phyloP scores from a whole-genome alignment of 352 stramenopile genomes.

The Globisporangium ultimum region DNA sequence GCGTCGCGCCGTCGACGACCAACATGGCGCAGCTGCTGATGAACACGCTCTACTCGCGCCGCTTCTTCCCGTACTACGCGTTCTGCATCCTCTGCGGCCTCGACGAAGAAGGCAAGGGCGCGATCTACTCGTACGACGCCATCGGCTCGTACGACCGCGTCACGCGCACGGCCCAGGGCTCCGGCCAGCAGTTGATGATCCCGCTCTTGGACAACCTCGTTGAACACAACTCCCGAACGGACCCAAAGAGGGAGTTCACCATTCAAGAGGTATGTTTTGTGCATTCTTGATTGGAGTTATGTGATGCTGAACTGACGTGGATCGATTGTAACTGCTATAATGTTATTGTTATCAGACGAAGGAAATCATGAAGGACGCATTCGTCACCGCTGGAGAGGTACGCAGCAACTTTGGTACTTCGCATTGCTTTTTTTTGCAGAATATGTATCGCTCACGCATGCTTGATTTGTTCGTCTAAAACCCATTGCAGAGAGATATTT shows the following conservation, averaged over 20 bases:
- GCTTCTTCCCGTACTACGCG: slow-evolving; percentile 99
- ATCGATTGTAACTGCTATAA: neutral
- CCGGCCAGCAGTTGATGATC: slow-evolving; percentile 96
- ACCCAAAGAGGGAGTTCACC: slow-evolving; percentile 90
- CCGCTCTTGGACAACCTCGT: slow-evolving; percentile 98
- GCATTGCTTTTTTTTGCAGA: neutral
- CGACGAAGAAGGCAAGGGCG: slow-evolving; percentile 95
- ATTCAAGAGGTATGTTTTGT: slow-evolving; percentile 73
- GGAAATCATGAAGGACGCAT: slow-evolving; percentile 98
- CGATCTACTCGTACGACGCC: slow-evolving; percentile 98
- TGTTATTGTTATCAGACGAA: slow-evolving; percentile 61
- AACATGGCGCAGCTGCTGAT: slow-evolving; percentile 95
- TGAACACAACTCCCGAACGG: slow-evolving; percentile 84
- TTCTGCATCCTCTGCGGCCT: slow-evolving; percentile 98
- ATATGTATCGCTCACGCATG: slow-evolving; percentile 4
- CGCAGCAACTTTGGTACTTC: slow-evolving; percentile 3
- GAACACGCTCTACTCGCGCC: slow-evolving; percentile 97
- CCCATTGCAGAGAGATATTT: slow-evolving; percentile 93
- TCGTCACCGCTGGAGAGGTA: slow-evolving; percentile 96
- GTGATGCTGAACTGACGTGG: neutral
- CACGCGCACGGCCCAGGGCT: slow-evolving; percentile 80
- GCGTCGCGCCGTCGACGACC: slow-evolving; percentile 89
- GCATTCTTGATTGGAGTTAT: neutral
- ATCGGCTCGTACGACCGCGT: slow-evolving; percentile 90
- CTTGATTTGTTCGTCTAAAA: neutral